phyloP scores from a whole-genome alignment of 371 early-diverging fungal species.

The Saksenaea vasiformis region DNA sequence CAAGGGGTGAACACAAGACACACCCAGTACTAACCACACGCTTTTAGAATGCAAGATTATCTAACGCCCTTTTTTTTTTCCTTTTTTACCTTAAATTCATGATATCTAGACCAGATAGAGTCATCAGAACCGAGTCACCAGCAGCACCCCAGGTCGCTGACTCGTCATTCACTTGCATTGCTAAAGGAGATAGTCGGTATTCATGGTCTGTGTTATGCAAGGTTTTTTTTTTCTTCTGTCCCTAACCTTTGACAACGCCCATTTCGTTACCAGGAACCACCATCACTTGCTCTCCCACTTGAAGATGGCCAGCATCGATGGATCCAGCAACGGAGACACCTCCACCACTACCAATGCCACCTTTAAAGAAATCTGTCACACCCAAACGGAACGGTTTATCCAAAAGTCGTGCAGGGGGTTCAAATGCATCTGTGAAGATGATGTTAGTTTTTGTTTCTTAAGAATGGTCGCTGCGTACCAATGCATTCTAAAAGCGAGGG shows the following conservation, averaged over 20 bases:
- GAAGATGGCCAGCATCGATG: constrained; percentile 83
- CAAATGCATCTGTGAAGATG: constrained; percentile 60
- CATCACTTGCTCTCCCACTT: constrained; percentile 82
- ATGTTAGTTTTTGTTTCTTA: neutral
- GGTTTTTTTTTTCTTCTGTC: neutral
- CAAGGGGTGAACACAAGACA: constrained; percentile 69
- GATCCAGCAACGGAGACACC: constrained; percentile 84
- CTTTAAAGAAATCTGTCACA: constrained; percentile 85
- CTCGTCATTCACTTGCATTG: constrained; percentile 74
- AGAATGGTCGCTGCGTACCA: constrained; percentile 30
- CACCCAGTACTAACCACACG: constrained; percentile 62
- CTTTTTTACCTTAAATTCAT: constrained; percentile 67
- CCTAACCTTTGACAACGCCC: constrained; percentile 76
- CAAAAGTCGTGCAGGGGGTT: constrained; percentile 73
- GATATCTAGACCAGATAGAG: constrained; percentile 79
- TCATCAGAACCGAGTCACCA: constrained; percentile 87
- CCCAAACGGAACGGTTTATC: constrained; percentile 84
- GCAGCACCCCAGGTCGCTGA: constrained; percentile 87
- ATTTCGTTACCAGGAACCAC: constrained; percentile 81
- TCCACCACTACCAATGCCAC: constrained; percentile 66
- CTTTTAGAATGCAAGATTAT: no score
- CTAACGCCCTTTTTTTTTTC: neutral
- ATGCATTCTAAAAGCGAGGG: constrained; percentile 65
- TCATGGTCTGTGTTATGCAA: neutral
- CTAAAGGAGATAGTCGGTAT: constrained; percentile 26